phyloP scores from a whole-genome alignment of 2,329 filamentous ascomycete genomes.

The Monilinia fructicola region DNA sequence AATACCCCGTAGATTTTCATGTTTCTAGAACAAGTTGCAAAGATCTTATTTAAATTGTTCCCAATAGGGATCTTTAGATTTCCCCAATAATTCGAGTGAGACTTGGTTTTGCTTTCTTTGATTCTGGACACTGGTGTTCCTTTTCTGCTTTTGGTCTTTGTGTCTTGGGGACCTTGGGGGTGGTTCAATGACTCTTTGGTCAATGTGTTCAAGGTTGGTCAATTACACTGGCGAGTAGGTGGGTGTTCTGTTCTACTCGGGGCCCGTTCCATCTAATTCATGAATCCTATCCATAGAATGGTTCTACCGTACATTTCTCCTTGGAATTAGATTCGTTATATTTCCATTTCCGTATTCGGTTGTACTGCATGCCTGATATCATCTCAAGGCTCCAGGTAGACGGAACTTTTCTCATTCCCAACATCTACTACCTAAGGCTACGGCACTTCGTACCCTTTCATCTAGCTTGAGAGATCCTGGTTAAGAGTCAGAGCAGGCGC shows the following conservation, averaged over 20 bases:
- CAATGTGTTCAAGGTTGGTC: neutral
- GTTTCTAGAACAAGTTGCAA: constrained; percentile 19
- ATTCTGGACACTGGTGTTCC: neutral
- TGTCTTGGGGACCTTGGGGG: constrained; percentile 6
- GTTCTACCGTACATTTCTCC: constrained; percentile 1
- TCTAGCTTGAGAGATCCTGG: neutral
- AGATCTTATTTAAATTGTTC: constrained; percentile 19
- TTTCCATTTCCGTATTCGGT: constrained; percentile 8
- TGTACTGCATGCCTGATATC: constrained; percentile 1
- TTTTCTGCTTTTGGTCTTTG: constrained; percentile 5
- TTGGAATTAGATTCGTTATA: neutral
- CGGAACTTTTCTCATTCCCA: neutral
- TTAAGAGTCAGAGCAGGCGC: constrained; percentile 16
- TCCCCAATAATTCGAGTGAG: constrained; percentile 9
- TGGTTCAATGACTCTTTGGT: neutral
- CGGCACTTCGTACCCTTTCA: constrained; percentile 7
- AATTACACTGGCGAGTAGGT: neutral
- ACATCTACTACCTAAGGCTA: too few relatives aligned
- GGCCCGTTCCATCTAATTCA: constrained; percentile 1
- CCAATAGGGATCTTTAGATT: constrained; percentile 6
- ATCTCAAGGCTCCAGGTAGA: constrained; percentile 7
- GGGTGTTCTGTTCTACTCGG: neutral
- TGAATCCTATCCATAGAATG: neutral
- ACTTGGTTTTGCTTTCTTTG: constrained; percentile 15
- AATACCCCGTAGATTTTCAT: constrained; percentile 17